A percentile compares a stretch with the other conserved stretches of the same genome.
Evolutionary conservation across 2,329 filamentous ascomycete genomes (phyloP).

Genomic region (Beauveria sp.): DNA sequence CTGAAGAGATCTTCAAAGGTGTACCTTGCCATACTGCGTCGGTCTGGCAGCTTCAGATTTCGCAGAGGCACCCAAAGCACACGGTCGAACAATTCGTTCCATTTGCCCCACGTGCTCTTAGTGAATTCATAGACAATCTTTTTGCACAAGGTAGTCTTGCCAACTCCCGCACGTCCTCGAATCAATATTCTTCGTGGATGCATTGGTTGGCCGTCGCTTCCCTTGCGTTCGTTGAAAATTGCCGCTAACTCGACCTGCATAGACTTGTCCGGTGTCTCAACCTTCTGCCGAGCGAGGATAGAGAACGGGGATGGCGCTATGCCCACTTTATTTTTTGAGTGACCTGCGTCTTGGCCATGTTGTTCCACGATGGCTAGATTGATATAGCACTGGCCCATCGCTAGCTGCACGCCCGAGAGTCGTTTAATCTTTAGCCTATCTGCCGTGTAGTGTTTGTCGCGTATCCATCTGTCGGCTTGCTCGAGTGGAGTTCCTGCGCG

Average conservation of each 20-base stretch:
- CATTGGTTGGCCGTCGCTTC: not conserved
- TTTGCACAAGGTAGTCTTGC: conserved; percentile 35
- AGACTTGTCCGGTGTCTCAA: not conserved
- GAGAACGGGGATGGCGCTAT: not conserved
- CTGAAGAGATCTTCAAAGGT: no score
- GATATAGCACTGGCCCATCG: conserved; percentile 32
- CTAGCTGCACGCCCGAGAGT: conserved; percentile 25
- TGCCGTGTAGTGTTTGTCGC: conserved; percentile 16
- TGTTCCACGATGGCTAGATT: conserved; percentile 30
- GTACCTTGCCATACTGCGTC: no score
- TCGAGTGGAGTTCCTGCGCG: not conserved
- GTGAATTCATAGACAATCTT: conserved; percentile 31
- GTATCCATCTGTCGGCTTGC: conserved; percentile 19
- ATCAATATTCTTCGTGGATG: conserved; percentile 26
- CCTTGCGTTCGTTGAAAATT: not conserved
- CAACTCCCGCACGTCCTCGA: conserved; percentile 29
- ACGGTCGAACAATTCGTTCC: conserved; percentile 15
- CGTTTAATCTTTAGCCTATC: conserved; percentile 25
- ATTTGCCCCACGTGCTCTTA: conserved; percentile 14
- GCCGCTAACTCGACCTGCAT: not conserved
- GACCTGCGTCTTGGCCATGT: not conserved
- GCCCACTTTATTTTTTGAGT: not conserved
- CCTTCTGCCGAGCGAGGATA: not conserved
- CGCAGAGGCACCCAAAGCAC: conserved; percentile 34
- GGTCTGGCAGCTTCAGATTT: no score